These are phyloP conservation scores for Phyllosticta citrichinensis DNA, from an alignment of 2,329 filamentous ascomycete species.

Conservation along the genomic window DNA sequence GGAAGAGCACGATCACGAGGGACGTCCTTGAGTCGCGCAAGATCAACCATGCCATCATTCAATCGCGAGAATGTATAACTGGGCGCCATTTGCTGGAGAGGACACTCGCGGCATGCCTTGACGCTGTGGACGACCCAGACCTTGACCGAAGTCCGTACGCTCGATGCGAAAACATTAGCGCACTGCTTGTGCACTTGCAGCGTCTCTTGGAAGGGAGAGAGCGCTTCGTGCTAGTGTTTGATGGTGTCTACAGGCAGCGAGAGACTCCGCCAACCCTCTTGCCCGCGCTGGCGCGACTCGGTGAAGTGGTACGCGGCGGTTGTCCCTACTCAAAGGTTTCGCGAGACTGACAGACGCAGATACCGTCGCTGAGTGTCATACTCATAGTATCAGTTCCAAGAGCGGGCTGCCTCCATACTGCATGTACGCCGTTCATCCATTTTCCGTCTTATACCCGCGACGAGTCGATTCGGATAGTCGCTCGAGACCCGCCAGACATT, in stretches of 20 bases:
- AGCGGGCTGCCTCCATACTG: constrained; percentile 57
- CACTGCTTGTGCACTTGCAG: constrained; percentile 62
- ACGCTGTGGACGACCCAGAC: constrained; percentile 33
- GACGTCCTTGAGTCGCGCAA: constrained; percentile 46
- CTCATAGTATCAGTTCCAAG: constrained; percentile 67
- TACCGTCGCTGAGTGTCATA: constrained; percentile 66
- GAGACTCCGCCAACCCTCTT: constrained; percentile 71
- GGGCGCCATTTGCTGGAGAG: constrained; percentile 67
- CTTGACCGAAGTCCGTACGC: constrained; percentile 38
- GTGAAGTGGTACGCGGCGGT: constrained; percentile 58
- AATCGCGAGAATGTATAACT: constrained; percentile 67
- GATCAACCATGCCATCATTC: constrained; percentile 52
- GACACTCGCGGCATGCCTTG: constrained; percentile 45
- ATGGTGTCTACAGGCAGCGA: constrained; percentile 75
- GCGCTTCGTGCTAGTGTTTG: constrained; percentile 69
- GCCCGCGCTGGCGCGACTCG: constrained; percentile 69
- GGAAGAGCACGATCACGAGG: constrained; percentile 65
- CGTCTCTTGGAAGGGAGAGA: constrained; percentile 46
- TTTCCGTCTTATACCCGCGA: constrained; percentile 77
- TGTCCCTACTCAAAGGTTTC: neutral
- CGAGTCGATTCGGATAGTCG: constrained; percentile 69
- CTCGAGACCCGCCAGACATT: constrained; percentile 39
- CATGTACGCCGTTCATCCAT: constrained; percentile 64
- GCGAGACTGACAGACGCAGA: constrained; percentile 40
- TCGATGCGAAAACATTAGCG: constrained; percentile 71